Conservation (phyloP, 345 rosid genomes). For the Rhizophora mangle region DNA sequence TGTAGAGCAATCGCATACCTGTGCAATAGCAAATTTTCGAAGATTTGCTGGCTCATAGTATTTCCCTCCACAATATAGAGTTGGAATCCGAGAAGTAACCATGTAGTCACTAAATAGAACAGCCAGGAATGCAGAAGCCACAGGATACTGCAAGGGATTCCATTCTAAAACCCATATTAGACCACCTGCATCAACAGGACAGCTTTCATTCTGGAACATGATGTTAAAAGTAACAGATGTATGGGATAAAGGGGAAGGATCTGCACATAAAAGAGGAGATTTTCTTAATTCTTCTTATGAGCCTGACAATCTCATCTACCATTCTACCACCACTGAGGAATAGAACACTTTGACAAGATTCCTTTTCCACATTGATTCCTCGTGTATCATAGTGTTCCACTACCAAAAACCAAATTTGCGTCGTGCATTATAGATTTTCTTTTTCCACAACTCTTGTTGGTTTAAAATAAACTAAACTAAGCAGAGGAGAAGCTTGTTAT, state of each 20-base stretch:
- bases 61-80: slow-evolving; percentile 21
- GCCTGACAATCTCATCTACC: too few species aligned
- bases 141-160: slow-evolving; percentile 18
- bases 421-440: too few species aligned
- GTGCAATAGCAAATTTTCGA: slow-evolving; percentile 19
- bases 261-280: too few species aligned
- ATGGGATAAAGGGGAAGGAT: too few species aligned
- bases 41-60: slow-evolving; percentile 17
- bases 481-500: neutral
- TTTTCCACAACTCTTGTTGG: too few species aligned
- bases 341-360: too few species aligned
- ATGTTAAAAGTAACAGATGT: too few species aligned
- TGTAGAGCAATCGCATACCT: slow-evolving; percentile 2
- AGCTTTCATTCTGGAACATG: neutral
- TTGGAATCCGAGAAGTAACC: slow-evolving; percentile 16
- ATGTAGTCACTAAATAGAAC: slow-evolving; percentile 27
- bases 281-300: too few species aligned
- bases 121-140: slow-evolving; percentile 29
- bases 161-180: slow-evolving; percentile 21
- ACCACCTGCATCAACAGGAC: slow-evolving; percentile 21
- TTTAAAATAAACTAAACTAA: neutral
- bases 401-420: too few species aligned
- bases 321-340: too few species aligned
- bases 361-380: neutral
- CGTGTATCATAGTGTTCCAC: too few species aligned